Conservation (phyloP, 192 early-diverging fungal genomes). For the Coemansia sp. region DNA sequence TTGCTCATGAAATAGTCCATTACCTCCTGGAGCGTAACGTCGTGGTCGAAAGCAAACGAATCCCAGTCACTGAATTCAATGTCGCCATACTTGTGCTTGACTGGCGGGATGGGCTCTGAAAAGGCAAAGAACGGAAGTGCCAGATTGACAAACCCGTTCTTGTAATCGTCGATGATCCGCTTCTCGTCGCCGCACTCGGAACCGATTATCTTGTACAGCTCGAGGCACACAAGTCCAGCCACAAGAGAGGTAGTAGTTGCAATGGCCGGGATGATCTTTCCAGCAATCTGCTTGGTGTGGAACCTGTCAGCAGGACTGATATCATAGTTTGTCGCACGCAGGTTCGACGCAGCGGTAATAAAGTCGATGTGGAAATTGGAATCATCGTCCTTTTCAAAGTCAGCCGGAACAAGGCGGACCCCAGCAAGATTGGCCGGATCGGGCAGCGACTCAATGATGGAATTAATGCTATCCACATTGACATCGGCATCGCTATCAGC, state of each 20-base stretch:
- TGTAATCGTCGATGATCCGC: constrained; percentile 92
- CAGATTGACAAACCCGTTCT: constrained; percentile 98
- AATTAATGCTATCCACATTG: constrained; percentile 59
- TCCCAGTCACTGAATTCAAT: constrained; percentile 93
- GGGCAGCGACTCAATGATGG: constrained; percentile 70
- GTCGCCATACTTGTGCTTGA: constrained; percentile 87
- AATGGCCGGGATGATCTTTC: constrained; percentile 90
- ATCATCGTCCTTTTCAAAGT: constrained; percentile 99
- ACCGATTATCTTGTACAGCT: constrained; percentile 88
- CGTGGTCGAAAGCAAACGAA: constrained; percentile 80
- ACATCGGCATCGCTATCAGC: constrained; percentile 36
- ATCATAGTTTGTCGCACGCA: constrained; percentile 83
- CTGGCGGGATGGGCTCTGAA: constrained; percentile 94
- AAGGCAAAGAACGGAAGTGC: constrained; percentile 99
- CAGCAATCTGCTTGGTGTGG: constrained; percentile 87
- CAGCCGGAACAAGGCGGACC: constrained; percentile 83
- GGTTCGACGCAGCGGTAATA: constrained; percentile 95
- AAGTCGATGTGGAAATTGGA: constrained; percentile 99
- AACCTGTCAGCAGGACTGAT: constrained; percentile 74
- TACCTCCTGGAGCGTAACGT: constrained; percentile 88
- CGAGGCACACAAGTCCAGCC: constrained; percentile 95
- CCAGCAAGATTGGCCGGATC: constrained; percentile 78
- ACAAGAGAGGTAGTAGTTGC: constrained; percentile 96
- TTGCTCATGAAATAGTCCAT: constrained; percentile 81
- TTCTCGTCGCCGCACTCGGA: constrained; percentile 44